Evolutionary conservation across 768 basidiomycete species (phyloP).

Genomic region (Punctularia strigosozonata): DNA sequence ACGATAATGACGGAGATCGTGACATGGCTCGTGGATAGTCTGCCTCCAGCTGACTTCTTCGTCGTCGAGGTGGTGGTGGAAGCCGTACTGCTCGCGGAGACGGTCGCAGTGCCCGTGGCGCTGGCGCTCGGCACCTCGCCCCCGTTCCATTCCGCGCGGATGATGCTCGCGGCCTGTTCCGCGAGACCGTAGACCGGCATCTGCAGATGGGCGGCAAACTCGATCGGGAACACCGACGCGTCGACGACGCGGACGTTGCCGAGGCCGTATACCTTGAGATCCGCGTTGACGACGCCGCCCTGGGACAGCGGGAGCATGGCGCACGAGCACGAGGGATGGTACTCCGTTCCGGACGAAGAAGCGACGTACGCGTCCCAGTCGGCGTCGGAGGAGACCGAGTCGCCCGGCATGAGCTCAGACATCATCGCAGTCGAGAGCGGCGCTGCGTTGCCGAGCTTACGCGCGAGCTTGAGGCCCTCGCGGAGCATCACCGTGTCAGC

Average conservation of each 20-base stretch:
- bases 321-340: slow-evolving; percentile 47
- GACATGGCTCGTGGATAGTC: too few relatives aligned
- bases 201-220: slow-evolving; percentile 34
- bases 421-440: slow-evolving; percentile 37
- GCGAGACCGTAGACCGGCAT: slow-evolving; percentile 31
- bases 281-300: slow-evolving; percentile 48
- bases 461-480: slow-evolving; percentile 52
- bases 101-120: too few relatives aligned
- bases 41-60: too few relatives aligned
- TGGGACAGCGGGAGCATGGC: slow-evolving; percentile 41
- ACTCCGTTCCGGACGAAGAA: slow-evolving; percentile 35
- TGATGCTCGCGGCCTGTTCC: slow-evolving; percentile 33
- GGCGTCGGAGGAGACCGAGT: slow-evolving; percentile 37
- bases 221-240: slow-evolving; percentile 43
- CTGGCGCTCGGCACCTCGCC: not conserved
- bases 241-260: slow-evolving; percentile 49
- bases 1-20: too few relatives aligned
- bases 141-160: slow-evolving; percentile 27
- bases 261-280: slow-evolving; percentile 44
- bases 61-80: too few relatives aligned
- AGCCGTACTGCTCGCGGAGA: too few relatives aligned
- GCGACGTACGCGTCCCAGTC: slow-evolving; percentile 44
- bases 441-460: slow-evolving; percentile 35
- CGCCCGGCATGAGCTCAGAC: slow-evolving; percentile 38
- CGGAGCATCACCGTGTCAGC: slow-evolving; percentile 45